Base-by-base conservation (phyloP, 768 basidiomycete genomes). In the Fistulinella prunicolor region DNA sequence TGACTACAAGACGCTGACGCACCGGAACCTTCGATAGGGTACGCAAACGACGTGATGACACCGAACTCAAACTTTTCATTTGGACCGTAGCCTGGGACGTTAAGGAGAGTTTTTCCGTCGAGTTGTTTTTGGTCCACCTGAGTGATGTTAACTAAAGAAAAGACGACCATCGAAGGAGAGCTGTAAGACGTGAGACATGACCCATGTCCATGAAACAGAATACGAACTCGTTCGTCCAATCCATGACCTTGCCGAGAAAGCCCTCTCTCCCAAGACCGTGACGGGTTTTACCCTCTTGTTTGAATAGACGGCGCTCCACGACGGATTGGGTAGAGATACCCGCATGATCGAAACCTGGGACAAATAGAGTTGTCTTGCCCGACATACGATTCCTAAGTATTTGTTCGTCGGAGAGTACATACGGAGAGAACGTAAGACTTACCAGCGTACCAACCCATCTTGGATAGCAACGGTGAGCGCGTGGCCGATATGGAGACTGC, bases 301-400 rank as follows among this genome's bases (percentile, higher is more conserved):
- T 99, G 73, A 81, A 87, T 28, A 98, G 62, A 16, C 94, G 79
- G 66, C 92, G 93, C 67, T 98, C 96, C 1, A 98, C 95, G 14
- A 99, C 95, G 38, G 90, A 90, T 69, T 99, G 96, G 0, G 96
- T 98, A 0, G 94, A 94, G 51, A 99, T 98, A 48, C 95, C 94
- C 0, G 96, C 96, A 60, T 99, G 96, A 68, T 99, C 96, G 62
- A 94, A 99, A 14, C 96, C 96, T 0, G 96, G 96, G 2, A 85
- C 80, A 61, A 87, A 98, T 0, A 98, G 74, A 0, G 89, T 86
- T 10, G 90, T 91, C 70, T 85, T 89, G 2, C 95, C 95, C 34
- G 87, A 72, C 96, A 98, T 99, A 28, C 95, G 91, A 66, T 94
- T 92, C 92, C 90, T 93, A 46, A 16, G 13, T 22, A 22, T 17